Evolutionary conservation across 2,329 filamentous ascomycete species (phyloP).

Genomic region (Pezicula rhizophila): DNA sequence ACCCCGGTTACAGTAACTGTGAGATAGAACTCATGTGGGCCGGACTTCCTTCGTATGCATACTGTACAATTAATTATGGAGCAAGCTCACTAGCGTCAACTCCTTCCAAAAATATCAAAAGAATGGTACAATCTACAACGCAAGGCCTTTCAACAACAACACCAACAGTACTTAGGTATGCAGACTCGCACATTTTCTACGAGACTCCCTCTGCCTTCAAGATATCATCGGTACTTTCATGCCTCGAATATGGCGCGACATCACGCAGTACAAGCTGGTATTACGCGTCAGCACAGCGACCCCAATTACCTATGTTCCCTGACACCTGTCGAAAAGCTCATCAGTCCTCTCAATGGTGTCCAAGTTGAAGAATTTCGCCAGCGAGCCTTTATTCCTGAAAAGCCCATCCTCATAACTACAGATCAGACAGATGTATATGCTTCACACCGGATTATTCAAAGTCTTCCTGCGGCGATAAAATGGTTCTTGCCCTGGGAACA

Average conservation of each 20-base stretch:
- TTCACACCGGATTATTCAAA: slow-evolving; percentile 24
- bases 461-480: slow-evolving; percentile 46
- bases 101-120: too few relatives aligned
- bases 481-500: slow-evolving; percentile 45
- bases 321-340: slow-evolving; percentile 8
- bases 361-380: slow-evolving; percentile 42
- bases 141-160: too few relatives aligned
- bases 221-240: not conserved
- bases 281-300: not conserved
- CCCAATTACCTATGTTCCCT: not conserved
- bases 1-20: too few relatives aligned
- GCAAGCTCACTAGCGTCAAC: too few relatives aligned
- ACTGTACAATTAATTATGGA: too few relatives aligned
- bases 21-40: too few relatives aligned
- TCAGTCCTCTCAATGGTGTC: slow-evolving; percentile 11
- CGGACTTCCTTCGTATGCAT: too few relatives aligned
- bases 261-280: too few relatives aligned
- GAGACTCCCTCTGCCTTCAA: not conserved
- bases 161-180: too few relatives aligned
- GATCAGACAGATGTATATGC: slow-evolving; percentile 10
- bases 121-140: too few relatives aligned
- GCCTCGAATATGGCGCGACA: too few relatives aligned
- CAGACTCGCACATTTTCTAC: not conserved
- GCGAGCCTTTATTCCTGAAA: slow-evolving; percentile 45
- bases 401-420: slow-evolving; percentile 44